Conservation (phyloP, 1,284 basidiomycete genomes). For the Cutaneotrichosporon sp. region DNA sequence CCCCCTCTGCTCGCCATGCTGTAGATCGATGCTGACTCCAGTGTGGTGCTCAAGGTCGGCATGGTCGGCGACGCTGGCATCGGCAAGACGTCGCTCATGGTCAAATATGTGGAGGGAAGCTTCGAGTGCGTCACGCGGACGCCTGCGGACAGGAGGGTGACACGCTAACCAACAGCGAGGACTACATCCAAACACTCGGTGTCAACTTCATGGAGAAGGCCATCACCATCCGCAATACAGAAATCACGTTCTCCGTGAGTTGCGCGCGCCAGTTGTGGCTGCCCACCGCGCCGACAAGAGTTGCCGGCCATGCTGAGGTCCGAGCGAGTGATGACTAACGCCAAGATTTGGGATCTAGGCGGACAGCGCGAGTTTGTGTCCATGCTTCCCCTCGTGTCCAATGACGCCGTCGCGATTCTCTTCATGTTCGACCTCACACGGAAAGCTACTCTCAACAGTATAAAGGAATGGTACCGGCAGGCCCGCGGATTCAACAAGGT, state of each 20-base stretch:
- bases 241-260: constrained; percentile 86
- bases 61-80: constrained; percentile 99
- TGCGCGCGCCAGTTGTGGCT: too few relatives aligned
- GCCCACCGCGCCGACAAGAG: too few relatives aligned
- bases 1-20: too few relatives aligned
- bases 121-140: constrained; percentile 62
- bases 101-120: constrained; percentile 96
- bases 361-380: constrained; percentile 98
- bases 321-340: constrained; percentile 4
- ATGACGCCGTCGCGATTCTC: constrained; percentile 96
- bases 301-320: background rate
- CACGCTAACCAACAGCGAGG: constrained; percentile 61
- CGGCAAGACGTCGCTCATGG: constrained; percentile 97
- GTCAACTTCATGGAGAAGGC: constrained; percentile 99
- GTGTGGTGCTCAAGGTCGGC: constrained; percentile 95
- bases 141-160: background rate
- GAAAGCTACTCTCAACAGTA: constrained; percentile 94
- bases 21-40: constrained; percentile 56
- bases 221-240: constrained; percentile 93
- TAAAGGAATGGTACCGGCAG: constrained; percentile 99
- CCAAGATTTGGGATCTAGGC: constrained; percentile 93
- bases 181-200: constrained; percentile 98
- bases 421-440: constrained; percentile 99
- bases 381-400: constrained; percentile 97
- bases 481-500: constrained; percentile 98